These are phyloP conservation scores for Colletotrichum magnum DNA, from an alignment of 2,329 filamentous ascomycete genomes.

Conservation along the genomic window DNA sequence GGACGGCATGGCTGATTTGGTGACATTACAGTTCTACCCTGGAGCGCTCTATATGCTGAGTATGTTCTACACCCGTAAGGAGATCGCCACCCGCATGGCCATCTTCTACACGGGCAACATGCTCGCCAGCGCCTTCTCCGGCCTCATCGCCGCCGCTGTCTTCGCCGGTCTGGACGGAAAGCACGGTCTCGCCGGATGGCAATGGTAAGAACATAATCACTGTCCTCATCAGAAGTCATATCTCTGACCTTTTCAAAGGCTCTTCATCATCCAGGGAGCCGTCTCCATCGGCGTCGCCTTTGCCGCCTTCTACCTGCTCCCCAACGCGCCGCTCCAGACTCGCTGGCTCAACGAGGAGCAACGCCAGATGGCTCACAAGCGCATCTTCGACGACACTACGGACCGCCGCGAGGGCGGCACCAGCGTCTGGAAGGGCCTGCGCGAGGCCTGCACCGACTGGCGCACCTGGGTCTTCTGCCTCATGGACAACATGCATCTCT, in stretches of 20 bases:
- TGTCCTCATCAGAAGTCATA: background rate
- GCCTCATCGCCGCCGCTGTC: constrained; percentile 59
- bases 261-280: constrained; percentile 59
- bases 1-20: constrained; percentile 29
- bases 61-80: constrained; percentile 39
- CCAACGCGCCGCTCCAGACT: constrained; percentile 49
- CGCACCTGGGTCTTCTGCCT: constrained; percentile 64
- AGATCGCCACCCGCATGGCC: constrained; percentile 51
- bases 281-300: constrained; percentile 52
- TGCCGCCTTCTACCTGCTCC: constrained; percentile 53
- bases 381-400: constrained; percentile 46
- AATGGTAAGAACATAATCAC: constrained; percentile 48
- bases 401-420: constrained; percentile 55
- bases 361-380: constrained; percentile 53
- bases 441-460: constrained; percentile 59
- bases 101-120: constrained; percentile 61
- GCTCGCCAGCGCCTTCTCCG: constrained; percentile 60
- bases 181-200: constrained; percentile 55
- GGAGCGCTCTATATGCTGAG: constrained; percentile 39
- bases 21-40: constrained; percentile 31
- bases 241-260: constrained; percentile 31
- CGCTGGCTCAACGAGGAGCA: constrained; percentile 57
- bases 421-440: constrained; percentile 58
- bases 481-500: constrained; percentile 66
- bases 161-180: constrained; percentile 58